phyloP scores from a whole-genome alignment of 345 rosid species.

The Euphorbia pulcherrima region DNA sequence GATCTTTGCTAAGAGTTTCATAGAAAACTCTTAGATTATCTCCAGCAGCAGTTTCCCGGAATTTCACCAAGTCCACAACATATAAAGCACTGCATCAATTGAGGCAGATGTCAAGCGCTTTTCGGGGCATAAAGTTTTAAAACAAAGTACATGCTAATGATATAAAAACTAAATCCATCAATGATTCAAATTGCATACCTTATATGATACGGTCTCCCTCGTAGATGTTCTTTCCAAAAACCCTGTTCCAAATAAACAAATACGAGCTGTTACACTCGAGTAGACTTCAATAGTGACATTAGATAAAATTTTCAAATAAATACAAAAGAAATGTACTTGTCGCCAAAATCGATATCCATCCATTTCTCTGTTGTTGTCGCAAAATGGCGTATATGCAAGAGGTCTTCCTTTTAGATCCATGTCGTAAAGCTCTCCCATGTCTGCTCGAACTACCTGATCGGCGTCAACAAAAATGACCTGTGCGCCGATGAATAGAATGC shows the following conservation, averaged over 20 bases:
- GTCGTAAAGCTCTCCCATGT: constrained; percentile 98
- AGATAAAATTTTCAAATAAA: neutral
- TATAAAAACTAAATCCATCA: neutral
- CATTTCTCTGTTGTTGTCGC: constrained; percentile 97
- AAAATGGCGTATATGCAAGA: constrained; percentile 95
- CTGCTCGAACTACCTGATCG: constrained; percentile 90
- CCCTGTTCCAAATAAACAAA: constrained; percentile 48
- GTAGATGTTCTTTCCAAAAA: constrained; percentile 98
- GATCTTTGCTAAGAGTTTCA: constrained; percentile 99
- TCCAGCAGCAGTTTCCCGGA: constrained; percentile 96
- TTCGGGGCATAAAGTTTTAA: neutral
- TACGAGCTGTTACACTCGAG: constrained; percentile 3
- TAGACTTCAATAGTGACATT: neutral
- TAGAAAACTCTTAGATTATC: constrained; percentile 93
- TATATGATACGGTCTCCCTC: constrained; percentile 87
- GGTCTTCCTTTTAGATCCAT: constrained; percentile 97
- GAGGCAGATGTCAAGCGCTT: constrained; percentile 22
- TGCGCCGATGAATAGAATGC: constrained; percentile 16
- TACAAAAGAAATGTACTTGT: constrained; percentile 47
- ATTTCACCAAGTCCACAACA: constrained; percentile 86
- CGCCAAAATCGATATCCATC: constrained; percentile 99
- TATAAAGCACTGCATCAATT: constrained; percentile 74
- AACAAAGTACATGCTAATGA: neutral
- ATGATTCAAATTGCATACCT: constrained; percentile 45
- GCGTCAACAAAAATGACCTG: constrained; percentile 99